Evolutionary conservation across 345 rosid species (phyloP), one percentile per base, ranked within the genome.

Genomic region (Tarenaya hassleriana): DNA sequence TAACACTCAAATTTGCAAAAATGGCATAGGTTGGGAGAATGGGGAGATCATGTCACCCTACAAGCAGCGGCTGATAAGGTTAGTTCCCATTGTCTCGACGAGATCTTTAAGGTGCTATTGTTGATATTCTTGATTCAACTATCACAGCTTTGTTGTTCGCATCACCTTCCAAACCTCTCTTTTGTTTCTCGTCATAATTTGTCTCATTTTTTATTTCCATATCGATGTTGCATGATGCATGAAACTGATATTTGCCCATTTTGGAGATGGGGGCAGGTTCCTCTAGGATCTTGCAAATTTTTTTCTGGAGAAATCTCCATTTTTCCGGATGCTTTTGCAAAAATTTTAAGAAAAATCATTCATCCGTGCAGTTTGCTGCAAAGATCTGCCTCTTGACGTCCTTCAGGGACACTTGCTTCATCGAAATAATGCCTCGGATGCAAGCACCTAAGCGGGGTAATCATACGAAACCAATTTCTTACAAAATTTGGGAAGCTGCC

Each of bases 51-150:
- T 68, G 66, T 91, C 17, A 91, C 95, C 34, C 66, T 91, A 60
- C 98, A 91, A 80, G 92, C 98, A 43, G 98, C 96, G 41, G 95
- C 98, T 35, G 98, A 91, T 67, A 86, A 77, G 85, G 98, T 86
- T 44, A 47, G 17, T 47, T 24, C 66, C 18, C 55, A 45, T 47
- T 64, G n/a, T 20, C 58, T 32, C 44, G 44, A 24, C 54, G 7
- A 49, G 27, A 49, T 7, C 51, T 50, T 27, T 41, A 3, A 54
- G 20, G 12, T 34, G 12, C 37, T 57, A 21, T n/a, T 59, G 17
- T 5, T 35, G 17, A 31, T 31, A 34, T 41, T 13, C 43, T 15
- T 41, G 16, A 34, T 18, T 33, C 21, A 18, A n/a, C 46, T 20
- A 14, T 39, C 10, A 41, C 33, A 37, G 52, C 51, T 67, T 34